Base-by-base conservation (phyloP, 202 grass and related monocot genomes). In the Schoenoplectus triqueter region DNA sequence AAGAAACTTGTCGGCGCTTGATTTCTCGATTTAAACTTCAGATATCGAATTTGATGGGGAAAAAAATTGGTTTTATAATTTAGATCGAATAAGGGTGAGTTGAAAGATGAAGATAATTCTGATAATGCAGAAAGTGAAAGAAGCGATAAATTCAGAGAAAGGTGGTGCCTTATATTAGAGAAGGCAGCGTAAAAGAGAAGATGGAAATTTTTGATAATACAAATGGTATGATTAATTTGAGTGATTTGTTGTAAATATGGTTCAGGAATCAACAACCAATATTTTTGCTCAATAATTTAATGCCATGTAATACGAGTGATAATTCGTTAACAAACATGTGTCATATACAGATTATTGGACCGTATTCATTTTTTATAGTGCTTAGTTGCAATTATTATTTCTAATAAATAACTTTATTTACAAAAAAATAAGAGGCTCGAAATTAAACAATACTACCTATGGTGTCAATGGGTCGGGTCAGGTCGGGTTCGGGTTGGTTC, bases 121-220 rank as follows among this genome's bases (percentile, higher is more conserved):
- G 31, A 83, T 56, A 52, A 57, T 71, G 49, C 6, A 19, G 48
- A 82, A 83, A 83, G 81, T 59, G 22, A 69, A 83, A 69, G 65
- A 83, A 21, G 14, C 22, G 5, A 69, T 40, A 59, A 69, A 17
- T 69, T 52, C 22, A 83, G 21, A 69, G 68, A 82, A 69, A 57
- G 6, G 8, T 70, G 81, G 13, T 22, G 41, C 46, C 10, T 65
- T 82, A 65, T 77, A 76, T 82, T 8, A 82, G 45, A 46, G 55
- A 66, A 68, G 10, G 5, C 7, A 55, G 64, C 42, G 64, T 67
- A 83, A 82, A 82, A 49, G 14, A 67, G 61, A 82, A 82, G 80
- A 48, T 42, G 10, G 9, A 18, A 17, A 59, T 0, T 81, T 81
- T 31, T 65, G 59, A 65, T 14, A 65, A 11, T 39, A 83, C 52